Conservation (phyloP, 2,329 filamentous ascomycete species). For the Aspergillus vadensis region DNA sequence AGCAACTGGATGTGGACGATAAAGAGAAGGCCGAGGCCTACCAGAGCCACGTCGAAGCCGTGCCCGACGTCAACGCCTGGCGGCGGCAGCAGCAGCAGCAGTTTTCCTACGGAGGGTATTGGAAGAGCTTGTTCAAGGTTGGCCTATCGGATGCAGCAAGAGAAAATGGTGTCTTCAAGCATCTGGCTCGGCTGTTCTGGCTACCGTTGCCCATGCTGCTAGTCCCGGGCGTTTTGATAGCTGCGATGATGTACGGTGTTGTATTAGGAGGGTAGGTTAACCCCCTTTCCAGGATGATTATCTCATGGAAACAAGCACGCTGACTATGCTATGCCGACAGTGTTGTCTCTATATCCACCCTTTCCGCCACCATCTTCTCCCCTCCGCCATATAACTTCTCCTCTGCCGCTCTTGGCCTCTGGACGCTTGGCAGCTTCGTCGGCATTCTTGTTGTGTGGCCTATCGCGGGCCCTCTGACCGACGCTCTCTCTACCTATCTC, state of each 20-base stretch:
- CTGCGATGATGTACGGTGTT: conserved; percentile 32
- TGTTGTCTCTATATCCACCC: conserved; percentile 30
- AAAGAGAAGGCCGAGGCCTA: conserved; percentile 18
- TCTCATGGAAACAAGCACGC: not conserved
- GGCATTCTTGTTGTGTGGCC: conserved; percentile 44
- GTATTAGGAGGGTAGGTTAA: conserved; percentile 29
- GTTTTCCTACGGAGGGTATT: conserved; percentile 28
- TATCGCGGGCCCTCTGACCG: conserved; percentile 44
- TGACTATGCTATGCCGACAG: conserved; percentile 13
- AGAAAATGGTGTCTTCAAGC: conserved; percentile 22
- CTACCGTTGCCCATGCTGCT: conserved; percentile 30
- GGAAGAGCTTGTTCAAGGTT: conserved; percentile 32
- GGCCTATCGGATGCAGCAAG: conserved; percentile 23
- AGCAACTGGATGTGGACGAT: conserved; percentile 22
- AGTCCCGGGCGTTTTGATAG: conserved; percentile 27
- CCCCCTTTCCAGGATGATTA: not conserved
- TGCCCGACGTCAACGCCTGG: not conserved
- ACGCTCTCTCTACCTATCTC: conserved; percentile 39
- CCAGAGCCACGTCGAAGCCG: conserved; percentile 23
- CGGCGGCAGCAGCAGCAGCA: not conserved
- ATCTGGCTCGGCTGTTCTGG: conserved; percentile 21
- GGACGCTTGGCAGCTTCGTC: conserved; percentile 37
- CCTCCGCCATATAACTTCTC: conserved; percentile 38
- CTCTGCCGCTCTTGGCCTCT: conserved; percentile 30
- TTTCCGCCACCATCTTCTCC: conserved; percentile 29